A percentile compares a stretch with the other conserved stretches of the same genome.
These are phyloP conservation scores for Eutypella sp. DNA, from an alignment of 2,329 filamentous ascomycete species.

Conservation along the genomic window DNA sequence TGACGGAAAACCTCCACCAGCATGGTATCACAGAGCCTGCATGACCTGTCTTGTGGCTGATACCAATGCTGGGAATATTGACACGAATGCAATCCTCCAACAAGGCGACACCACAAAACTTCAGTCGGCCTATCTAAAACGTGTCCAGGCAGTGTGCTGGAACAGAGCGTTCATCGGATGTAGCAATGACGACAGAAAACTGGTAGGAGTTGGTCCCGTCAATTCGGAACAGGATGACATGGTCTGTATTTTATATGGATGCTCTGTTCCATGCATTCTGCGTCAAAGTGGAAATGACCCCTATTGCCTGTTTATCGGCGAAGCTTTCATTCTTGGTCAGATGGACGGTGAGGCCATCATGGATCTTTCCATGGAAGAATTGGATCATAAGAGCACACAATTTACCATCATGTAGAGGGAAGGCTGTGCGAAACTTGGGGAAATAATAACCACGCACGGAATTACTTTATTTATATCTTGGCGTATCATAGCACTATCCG, in stretches of 20 bases:
- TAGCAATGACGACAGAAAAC: not conserved
- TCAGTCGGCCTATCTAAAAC: slow-evolving; percentile 5
- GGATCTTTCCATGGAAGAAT: no score
- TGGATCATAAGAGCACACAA: no score
- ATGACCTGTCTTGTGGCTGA: slow-evolving; percentile 2
- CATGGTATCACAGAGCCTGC: slow-evolving; percentile 9
- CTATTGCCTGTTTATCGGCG: slow-evolving; percentile 10
- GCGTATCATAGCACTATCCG: no score
- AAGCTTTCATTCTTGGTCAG: slow-evolving; percentile 17
- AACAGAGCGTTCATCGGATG: slow-evolving; percentile 1
- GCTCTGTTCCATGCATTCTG: slow-evolving; percentile 15
- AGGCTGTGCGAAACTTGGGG: no score
- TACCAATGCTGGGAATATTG: slow-evolving; percentile 1
- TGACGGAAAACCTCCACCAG: slow-evolving; percentile 5
- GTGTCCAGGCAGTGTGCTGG: slow-evolving; percentile 10
- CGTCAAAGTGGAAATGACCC: not conserved
- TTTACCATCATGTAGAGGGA: no score
- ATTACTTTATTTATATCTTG: no score
- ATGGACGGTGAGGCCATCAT: slow-evolving; percentile 15
- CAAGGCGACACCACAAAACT: slow-evolving; percentile 1
- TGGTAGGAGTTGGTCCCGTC: slow-evolving; percentile 4
- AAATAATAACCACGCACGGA: no score
- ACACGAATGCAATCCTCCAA: slow-evolving; percentile 4
- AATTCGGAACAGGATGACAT: slow-evolving; percentile 6
- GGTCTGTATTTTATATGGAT: slow-evolving; percentile 16